Base-by-base conservation (phyloP, 2,329 filamentous ascomycete genomes). In the Colletotrichum paranaense region DNA sequence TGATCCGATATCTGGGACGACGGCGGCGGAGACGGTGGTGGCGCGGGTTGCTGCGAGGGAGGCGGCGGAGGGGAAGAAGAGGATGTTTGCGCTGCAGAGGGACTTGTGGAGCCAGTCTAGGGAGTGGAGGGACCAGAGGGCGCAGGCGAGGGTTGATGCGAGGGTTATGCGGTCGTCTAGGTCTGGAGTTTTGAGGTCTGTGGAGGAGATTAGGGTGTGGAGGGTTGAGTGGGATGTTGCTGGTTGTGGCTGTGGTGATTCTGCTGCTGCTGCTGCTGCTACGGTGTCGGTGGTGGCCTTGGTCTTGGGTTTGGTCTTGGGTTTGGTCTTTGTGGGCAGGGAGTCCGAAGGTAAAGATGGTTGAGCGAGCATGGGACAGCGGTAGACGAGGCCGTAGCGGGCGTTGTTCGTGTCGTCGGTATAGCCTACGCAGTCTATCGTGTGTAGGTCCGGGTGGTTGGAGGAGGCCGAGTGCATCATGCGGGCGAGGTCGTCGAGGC, bases 61-160 rank as follows among this genome's bases (percentile, higher is more conserved):
- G 75, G 81, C 78, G 26, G 81, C 80, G 0, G 84, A 84, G 6
- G 83, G 85, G 78, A 88, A 89, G 78, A 90, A 89, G 12, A 90
- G 77, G 35, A 90, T 82, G 76, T 88, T 90, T 67, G 87, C 81
- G 70, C 84, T 86, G 14, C 88, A 85, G 5, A 90, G 81, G n/a
- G 87, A 88, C 75, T 90, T 90, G 81, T 90, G 87, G 53, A 89
- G 82, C 87, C 87, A 89, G 77, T 88, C 87, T 49, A 89, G 83
- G 1, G 86, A 86, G 76, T 89, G 87, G n/a, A 88, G 83, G 19
- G 85, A 86, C 82, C 85, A 86, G 11, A 87, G 77, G 2, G 85
- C 83, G 22, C 86, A 80, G 32, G 84, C 83, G 24, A 88, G 81
- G 3, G 80, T 84, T 30, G 81, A 78, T 3, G 85, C 86, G 2